Base-by-base conservation (phyloP, 2,329 filamentous ascomycete genomes). In the Grosmannia penicillata region DNA sequence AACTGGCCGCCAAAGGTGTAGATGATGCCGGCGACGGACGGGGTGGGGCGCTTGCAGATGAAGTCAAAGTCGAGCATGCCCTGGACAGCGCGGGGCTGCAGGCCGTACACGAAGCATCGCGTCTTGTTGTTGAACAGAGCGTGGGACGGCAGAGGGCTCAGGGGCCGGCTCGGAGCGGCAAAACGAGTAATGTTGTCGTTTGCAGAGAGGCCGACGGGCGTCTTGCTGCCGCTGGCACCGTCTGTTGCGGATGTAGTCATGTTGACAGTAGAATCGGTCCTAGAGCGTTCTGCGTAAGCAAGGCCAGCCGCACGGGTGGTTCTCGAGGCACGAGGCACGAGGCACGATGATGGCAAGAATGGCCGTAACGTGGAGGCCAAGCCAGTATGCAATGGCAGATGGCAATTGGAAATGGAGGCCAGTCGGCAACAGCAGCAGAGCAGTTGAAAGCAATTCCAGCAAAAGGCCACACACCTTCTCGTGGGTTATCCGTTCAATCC, bases 1-100 rank as follows among this genome's bases (percentile, higher is more conserved):
- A 98, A 98, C 68, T 98, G 91, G 51, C 91, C 91, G 61, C 91
- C 91, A 58, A 98, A 98, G 53, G 91, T 95, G 74, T 98, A 98
- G 74, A 98, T 96, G 67, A 98, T 96, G 60, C 87, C 91, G 50
- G 91, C 91, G 43, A 98, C 91, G 42, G 91, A 98, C 48, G 91
- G 91, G 44, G 83, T 93, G 59, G 78, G 75, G 56, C 91, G 84
- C 78, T 96, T 96, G 86, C 91, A 98, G 69, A 98, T 98, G 75
- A 96, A 98, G 73, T 98, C 91, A 63, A 98, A 98, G 66, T 98
- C 91, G 60, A 98, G 82, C 81, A 87, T 87, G 60, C 82, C 82
- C 68, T 87, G 82, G 50, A 87, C 82, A 52, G 83, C 82, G 62
- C 87, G 79, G 57, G 91, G 89, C 70, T 98, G 91, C 58, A 98